These are phyloP conservation scores for Meyerozyma guilliermondii DNA, from an alignment of 1,139 yeast genomes.

Conservation along the genomic window DNA sequence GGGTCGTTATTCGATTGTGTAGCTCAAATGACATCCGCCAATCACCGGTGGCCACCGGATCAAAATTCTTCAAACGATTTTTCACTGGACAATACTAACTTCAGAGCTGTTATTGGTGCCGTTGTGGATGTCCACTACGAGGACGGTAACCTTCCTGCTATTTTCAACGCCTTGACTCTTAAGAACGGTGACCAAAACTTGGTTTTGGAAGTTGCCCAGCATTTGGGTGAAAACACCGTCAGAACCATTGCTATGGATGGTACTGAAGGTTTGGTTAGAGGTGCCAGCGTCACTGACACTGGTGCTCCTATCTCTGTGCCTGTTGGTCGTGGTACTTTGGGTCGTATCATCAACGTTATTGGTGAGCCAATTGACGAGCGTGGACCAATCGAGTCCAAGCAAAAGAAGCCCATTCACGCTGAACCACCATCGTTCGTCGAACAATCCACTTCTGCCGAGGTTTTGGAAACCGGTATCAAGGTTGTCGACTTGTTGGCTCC, in stretches of 20 bases:
- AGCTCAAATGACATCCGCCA: no score
- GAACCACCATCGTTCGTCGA: constrained; percentile 95
- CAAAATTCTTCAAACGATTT: constrained; percentile 5
- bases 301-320: constrained; percentile 99
- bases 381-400: constrained; percentile 92
- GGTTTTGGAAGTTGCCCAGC: constrained; percentile 98
- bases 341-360: constrained; percentile 96
- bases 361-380: constrained; percentile 99
- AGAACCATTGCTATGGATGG: constrained; percentile 99
- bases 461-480: constrained; percentile 98
- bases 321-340: constrained; percentile 98
- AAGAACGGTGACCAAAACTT: constrained; percentile 64
- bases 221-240: constrained; percentile 99
- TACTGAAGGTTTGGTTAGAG: constrained; percentile 99
- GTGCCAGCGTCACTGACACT: constrained; percentile 85
- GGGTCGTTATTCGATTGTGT: neutral
- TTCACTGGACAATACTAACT: constrained; percentile 1
- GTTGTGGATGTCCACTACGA: constrained; percentile 99
- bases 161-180: constrained; percentile 93
- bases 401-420: constrained; percentile 96
- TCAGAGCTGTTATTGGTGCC: constrained; percentile 98
- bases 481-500: constrained; percentile 99
- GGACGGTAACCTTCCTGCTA: constrained; percentile 95
- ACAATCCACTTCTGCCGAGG: constrained; percentile 97
- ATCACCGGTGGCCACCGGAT: constrained; percentile 2